Percentiles rank a stretch among this genome's conserved stretches.
Evolutionary conservation across 371 early-diverging fungal species (phyloP).

Genomic region (Apophysomyces sp.): DNA sequence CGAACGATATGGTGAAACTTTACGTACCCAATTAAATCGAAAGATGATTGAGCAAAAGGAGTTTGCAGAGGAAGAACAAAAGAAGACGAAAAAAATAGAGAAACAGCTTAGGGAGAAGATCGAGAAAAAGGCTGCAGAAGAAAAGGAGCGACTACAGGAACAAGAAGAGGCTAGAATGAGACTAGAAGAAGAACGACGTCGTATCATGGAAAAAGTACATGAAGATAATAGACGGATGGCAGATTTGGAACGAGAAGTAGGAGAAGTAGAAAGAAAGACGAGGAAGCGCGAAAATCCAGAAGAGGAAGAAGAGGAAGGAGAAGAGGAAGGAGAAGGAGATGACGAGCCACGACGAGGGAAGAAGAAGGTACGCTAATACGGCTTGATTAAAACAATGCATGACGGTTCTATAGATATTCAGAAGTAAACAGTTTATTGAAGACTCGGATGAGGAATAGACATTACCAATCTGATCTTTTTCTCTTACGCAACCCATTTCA

Average conservation of each 20-base stretch:
- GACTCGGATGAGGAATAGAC: background rate
- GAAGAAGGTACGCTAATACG: background rate
- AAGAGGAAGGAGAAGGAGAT: background rate
- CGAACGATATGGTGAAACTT: conserved; percentile 63
- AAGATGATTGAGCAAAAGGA: conserved; percentile 61
- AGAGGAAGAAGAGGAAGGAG: conserved; percentile 6
- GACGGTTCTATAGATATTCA: background rate
- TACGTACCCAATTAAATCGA: conserved; percentile 55
- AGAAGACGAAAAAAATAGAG: conserved; percentile 45
- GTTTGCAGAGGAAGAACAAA: conserved; percentile 51
- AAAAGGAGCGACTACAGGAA: conserved; percentile 24
- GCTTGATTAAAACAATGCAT: background rate
- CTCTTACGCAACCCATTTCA: too few species aligned
- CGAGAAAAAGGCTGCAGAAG: conserved; percentile 20
- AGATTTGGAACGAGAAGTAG: conserved; percentile 7
- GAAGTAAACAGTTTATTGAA: background rate
- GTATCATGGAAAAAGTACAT: conserved; percentile 28
- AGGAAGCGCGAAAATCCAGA: conserved; percentile 13
- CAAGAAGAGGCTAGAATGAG: conserved; percentile 7
- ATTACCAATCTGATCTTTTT: too few species aligned
- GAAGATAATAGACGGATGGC: conserved; percentile 10
- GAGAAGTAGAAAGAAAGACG: conserved; percentile 25
- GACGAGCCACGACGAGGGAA: background rate
- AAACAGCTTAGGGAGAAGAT: conserved; percentile 42
- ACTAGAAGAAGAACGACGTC: conserved; percentile 11